Evolutionary conservation across 345 rosid genomes (phyloP), one percentile per base, ranked within the genome.

Genomic region (Bruguiera gymnorhiza): DNA sequence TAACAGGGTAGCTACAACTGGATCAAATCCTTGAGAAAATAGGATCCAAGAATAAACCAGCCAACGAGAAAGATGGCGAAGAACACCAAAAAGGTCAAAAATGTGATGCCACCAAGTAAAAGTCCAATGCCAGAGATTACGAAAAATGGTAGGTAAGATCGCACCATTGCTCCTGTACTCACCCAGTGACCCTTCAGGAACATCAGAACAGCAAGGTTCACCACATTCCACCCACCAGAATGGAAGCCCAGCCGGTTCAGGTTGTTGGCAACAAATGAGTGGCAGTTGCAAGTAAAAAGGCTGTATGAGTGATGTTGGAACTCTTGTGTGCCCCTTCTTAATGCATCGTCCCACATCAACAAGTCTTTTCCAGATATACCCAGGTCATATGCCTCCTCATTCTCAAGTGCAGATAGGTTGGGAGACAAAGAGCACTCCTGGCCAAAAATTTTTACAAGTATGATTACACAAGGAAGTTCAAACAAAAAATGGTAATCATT

Each of bases 201-300:
- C 70, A 95, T 68, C 36, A 95, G 71, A 23, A 82, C 78, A 0
- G 96, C 97, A 23, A 91, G 83, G 80, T 91, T 95, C 75, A 89
- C 96, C 73, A 95, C 87, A 65, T 91, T 91, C 97, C 97, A 95
- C 55, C 97, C 85, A 7, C 97, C 88, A 7, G 88, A 85, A 36
- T 60, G 78, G 43, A 86, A 73, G 2, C 88, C 91, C 76, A 95
- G 56, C 79, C 97, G 86, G 84, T 95, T 95, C 50, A 95, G 76
- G 79, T 85, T 89, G 84, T 89, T 89, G 75, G 91, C 99, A 20
- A 95, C 99, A 76, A 88, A 92, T 7, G 96, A 95, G 76, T 95
- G 99, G 83, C 96, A 95, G 78, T 95, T 95, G 86, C 97, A 95
- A 21, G 97, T 90, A 70, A 95, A 82, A 65, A 95, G 93, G 76